These are phyloP conservation scores for Medicago ruthenica DNA, from an alignment of 306 rosid species.

Conservation along the genomic window DNA sequence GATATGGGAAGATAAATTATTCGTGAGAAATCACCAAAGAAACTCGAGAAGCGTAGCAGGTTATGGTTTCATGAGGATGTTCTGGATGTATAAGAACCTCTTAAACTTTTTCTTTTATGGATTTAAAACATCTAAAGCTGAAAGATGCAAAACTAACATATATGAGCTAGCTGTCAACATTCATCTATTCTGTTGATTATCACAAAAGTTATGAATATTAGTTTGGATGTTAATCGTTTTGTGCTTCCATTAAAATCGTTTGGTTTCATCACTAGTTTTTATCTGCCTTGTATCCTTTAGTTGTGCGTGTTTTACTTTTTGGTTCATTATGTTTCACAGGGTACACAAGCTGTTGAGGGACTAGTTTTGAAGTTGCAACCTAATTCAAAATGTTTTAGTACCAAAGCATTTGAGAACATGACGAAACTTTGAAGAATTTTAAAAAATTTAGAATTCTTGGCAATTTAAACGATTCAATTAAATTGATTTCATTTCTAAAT, in stretches of 20 bases:
- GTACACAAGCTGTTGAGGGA: conserved; percentile 39
- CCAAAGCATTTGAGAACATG: conserved; percentile 39
- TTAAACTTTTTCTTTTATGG: neutral
- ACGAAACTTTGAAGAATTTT: no score
- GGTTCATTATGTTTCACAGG: conserved; percentile 1
- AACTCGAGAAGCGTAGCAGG: neutral
- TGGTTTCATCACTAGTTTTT: neutral
- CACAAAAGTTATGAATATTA: neutral
- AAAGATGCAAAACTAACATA: no score
- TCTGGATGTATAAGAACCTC: neutral
- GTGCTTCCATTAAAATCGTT: neutral
- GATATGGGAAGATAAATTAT: conserved; percentile 13
- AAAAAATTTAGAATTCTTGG: no score
- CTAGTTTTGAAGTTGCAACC: conserved; percentile 26
- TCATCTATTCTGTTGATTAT: neutral
- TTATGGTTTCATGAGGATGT: conserved; percentile 12
- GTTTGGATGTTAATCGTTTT: neutral
- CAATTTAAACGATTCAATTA: no score
- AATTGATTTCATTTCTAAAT: no score
- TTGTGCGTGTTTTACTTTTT: neutral
- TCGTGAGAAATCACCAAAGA: neutral
- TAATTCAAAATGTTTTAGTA: neutral
- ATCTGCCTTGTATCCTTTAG: no score
- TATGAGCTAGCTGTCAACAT: neutral
- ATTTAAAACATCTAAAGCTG: neutral